Evolutionary conservation across 73 alveolate genomes (phyloP), one percentile per base, ranked within the genome.

Genomic region (Chromera velia): DNA sequence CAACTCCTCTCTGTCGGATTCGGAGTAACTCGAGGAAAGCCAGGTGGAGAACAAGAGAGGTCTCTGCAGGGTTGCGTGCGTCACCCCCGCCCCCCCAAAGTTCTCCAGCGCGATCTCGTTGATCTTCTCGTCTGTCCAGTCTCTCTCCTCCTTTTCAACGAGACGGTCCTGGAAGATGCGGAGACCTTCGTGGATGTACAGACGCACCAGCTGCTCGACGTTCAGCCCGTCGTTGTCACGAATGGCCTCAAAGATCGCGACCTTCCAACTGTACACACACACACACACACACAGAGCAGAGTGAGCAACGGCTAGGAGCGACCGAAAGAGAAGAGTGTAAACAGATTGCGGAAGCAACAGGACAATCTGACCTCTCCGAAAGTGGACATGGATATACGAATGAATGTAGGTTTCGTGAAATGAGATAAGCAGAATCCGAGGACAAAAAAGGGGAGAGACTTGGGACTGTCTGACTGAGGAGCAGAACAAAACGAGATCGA

Each of bases 131-230:
- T 95, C 99, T 94, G 18, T 90, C n/a, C n/a, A n/a, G n/a, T n/a
- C 96, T 80, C 94, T 93, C 79, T 97, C 99, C 67, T 91, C 96
- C 68, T 86, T 94, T 64, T 76, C 84, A 72, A 97, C 99, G 83
- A 97, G 91, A 68, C 99, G 93, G 83, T 97, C 99, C 78, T 92
- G 95, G 89, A 96, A 97, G 63, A 97, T 87, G 82, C 99, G 89
- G 46, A 97, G 84, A 24, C 97, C 99, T 83, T 96, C 98, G 79
- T 92, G 98, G 26, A 94, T 97, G 85, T 82, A 90, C 29, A 90
- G 75, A 49, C 67, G 19, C n/a, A 78, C 69, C 73, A 78, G 32
- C 28, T 67, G 62, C 29, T 72, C 32, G n/a, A 68, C 70, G 0
- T 77, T 78, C 85, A 78, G 67, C 79, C 93, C 93, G 32, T 78